Evolutionary conservation across 2,329 filamentous ascomycete genomes (phyloP), one percentile per base, ranked within the genome.

Genomic region (Drechmeria coniospora): DNA sequence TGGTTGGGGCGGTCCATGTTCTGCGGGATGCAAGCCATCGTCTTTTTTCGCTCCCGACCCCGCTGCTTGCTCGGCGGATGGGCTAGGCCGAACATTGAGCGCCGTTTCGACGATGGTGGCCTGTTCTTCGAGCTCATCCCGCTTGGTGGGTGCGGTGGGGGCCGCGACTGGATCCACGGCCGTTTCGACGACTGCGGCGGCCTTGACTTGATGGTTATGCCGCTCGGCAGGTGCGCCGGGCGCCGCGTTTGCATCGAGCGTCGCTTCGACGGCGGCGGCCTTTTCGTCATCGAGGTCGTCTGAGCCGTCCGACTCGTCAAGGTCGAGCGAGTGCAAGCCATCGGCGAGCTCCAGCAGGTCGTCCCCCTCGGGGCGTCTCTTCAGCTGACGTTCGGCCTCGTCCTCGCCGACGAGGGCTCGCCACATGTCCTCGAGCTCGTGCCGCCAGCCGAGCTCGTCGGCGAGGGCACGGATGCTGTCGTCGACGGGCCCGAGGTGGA

Each of bases 401-500:
- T 67, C 57, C 15, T 74, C 57, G 4, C 79, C 70, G 6, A 79
- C 76, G 1, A 77, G 66, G 25, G 57, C 53, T 14, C 71, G 62
- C 84, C 84, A 95, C 28, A 81, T 42, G 3, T 47, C 51, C 46
- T 94, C 82, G 11, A 98, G 59, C 45, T 95, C 87, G 2, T 82
- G 72, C 7, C 68, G 53, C 90, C 90, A 98, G 1, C 84, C 87
- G 23, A 92, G 64, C 16, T 75, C 74, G 36, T 77, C 64, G 1
- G 87, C 86, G 20, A 98, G 61, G 47, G 70, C 74, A 29, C 79
- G 65, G 1, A 95, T 77, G 1, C 84, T 83, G 0, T 62, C 61
- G 49, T 98, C 87, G 48, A 86, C 94, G 41, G 84, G 74, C 1
- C 79, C 83, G 2, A 95, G 59, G 21, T 82, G 52, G 5, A 93